Percentiles rank a stretch among this genome's conserved stretches.
Evolutionary conservation across 2,329 filamentous ascomycete species (phyloP).

Genomic region (Ophiocordyceps unilateralis): DNA sequence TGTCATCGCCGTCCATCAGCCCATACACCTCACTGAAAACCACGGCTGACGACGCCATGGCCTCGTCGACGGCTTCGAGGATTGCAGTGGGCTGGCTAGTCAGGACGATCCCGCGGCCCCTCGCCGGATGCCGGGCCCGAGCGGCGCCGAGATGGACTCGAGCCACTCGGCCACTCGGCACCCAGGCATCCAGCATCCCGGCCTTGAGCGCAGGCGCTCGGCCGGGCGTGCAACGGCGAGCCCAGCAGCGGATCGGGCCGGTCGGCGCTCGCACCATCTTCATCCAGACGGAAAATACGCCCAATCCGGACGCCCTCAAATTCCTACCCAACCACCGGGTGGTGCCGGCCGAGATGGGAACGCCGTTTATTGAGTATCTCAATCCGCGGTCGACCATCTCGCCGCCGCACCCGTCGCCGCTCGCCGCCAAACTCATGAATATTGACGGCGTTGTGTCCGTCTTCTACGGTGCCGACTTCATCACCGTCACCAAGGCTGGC

Average conservation of each 20-base stretch:
- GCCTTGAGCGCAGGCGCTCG: constrained; percentile 7
- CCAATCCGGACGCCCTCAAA: constrained; percentile 90
- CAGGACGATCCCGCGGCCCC: constrained; percentile 5
- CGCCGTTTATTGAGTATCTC: constrained; percentile 81
- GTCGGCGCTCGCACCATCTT: constrained; percentile 60
- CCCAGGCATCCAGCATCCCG: constrained; percentile 5
- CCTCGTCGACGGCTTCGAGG: constrained; percentile 8
- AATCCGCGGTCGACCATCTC: constrained; percentile 75
- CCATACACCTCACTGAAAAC: not conserved
- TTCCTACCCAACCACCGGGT: constrained; percentile 85
- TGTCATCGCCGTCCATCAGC: not conserved
- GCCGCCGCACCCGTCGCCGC: constrained; percentile 75
- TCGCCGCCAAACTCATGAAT: constrained; percentile 79
- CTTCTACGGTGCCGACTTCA: constrained; percentile 90
- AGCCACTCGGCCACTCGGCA: constrained; percentile 11
- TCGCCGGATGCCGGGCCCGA: constrained; percentile 6
- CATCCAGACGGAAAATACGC: constrained; percentile 91
- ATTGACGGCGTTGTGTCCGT: constrained; percentile 90
- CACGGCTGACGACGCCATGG: constrained; percentile 6
- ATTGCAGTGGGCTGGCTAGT: constrained; percentile 9
- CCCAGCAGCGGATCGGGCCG: not conserved
- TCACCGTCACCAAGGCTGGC: constrained; percentile 82
- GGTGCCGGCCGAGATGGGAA: constrained; percentile 54
- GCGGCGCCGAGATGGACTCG: constrained; percentile 8
- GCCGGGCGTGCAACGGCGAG: not conserved